These are phyloP conservation scores for Ogataea corticis DNA, from an alignment of 805 yeast species.

Conservation along the genomic window DNA sequence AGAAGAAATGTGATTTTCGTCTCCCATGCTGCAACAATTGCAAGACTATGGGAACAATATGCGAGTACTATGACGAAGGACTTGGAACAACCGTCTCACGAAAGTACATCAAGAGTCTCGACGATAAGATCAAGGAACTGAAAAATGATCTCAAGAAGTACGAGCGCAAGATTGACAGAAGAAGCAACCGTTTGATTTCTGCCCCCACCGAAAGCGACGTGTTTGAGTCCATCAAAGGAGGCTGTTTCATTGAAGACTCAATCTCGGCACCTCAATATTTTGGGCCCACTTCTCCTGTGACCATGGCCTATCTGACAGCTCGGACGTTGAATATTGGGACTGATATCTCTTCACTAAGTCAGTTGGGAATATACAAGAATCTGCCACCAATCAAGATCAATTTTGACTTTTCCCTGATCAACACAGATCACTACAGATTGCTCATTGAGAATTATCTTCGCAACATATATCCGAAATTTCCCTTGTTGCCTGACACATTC, in stretches of 20 bases:
- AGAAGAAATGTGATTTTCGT: constrained; percentile 23
- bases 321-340: constrained; percentile 6
- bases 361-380: background rate
- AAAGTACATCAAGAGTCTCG: constrained; percentile 17
- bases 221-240: constrained; percentile 12
- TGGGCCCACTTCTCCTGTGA: constrained; percentile 20
- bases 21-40: constrained; percentile 23
- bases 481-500: constrained; percentile 19
- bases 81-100: constrained; percentile 17
- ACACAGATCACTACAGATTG: constrained; percentile 16
- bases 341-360: background rate
- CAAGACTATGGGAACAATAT: constrained; percentile 19
- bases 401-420: constrained; percentile 16
- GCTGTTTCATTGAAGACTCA: constrained; percentile 19
- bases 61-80: constrained; percentile 25
- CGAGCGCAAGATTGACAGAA: constrained; percentile 12
- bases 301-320: constrained; percentile 16
- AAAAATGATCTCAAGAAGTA: constrained; percentile 17
- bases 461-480: constrained; percentile 20
- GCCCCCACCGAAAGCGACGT: background rate
- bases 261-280: constrained; percentile 13
- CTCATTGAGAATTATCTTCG: constrained; percentile 21
- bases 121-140: constrained; percentile 17
- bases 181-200: background rate
- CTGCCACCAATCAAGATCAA: constrained; percentile 13